phyloP scores from a whole-genome alignment of 176 grass and related monocot species.

The Otatea glauca region DNA sequence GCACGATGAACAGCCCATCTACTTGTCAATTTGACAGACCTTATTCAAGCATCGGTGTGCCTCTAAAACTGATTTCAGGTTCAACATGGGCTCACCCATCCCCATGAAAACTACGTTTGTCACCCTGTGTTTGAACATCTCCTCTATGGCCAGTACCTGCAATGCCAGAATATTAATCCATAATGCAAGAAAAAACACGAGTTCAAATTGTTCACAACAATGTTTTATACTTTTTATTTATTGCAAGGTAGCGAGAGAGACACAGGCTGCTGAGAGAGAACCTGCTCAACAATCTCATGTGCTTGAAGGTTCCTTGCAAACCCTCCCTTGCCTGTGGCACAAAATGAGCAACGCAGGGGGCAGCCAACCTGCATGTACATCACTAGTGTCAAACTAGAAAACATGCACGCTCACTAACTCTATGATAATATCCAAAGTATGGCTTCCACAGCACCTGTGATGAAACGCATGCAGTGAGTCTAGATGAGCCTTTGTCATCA shows the following conservation, averaged over 20 bases:
- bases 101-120: slow-evolving; percentile 99
- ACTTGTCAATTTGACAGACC: slow-evolving; percentile 42
- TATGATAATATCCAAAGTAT: not conserved
- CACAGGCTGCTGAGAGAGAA: not conserved
- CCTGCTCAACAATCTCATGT: slow-evolving; percentile 91
- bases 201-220: not conserved
- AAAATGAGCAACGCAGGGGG: slow-evolving; percentile 83
- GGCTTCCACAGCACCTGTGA: slow-evolving; percentile 64
- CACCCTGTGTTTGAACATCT: slow-evolving; percentile 85
- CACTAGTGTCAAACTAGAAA: not conserved
- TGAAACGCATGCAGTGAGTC: slow-evolving; percentile 88
- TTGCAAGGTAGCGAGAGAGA: not conserved
- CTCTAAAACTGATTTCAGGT: slow-evolving; percentile 87
- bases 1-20: not conserved
- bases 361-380: slow-evolving; percentile 73
- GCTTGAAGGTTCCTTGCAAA: slow-evolving; percentile 86
- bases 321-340: slow-evolving; percentile 92
- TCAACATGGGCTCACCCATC: slow-evolving; percentile 97
- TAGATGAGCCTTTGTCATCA: slow-evolving; percentile 64
- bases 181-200: not conserved
- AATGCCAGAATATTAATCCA: slow-evolving; percentile 4
- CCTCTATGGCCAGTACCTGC: slow-evolving; percentile 86
- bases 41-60: slow-evolving; percentile 88
- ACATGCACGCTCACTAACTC: not conserved
- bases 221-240: not conserved